phyloP scores from a whole-genome alignment of 1,284 basidiomycete genomes.

The Cutaneotrichosporon cavernicola region DNA sequence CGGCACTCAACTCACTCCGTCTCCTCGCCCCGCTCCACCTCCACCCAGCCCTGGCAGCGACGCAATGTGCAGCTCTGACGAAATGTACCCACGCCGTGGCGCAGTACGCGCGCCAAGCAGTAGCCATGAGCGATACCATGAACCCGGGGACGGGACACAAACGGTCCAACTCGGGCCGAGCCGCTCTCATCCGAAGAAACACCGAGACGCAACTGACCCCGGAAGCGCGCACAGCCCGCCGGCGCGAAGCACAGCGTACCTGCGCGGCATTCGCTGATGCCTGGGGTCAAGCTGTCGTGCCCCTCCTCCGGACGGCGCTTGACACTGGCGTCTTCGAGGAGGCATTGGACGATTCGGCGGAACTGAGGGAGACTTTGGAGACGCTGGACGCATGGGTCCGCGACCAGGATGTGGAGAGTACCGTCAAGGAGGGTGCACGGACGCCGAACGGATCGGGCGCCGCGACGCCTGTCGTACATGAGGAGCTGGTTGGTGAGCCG shows the following conservation, averaged over 20 bases:
- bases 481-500: neutral
- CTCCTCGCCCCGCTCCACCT: constrained; percentile 70
- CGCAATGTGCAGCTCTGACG: constrained; percentile 60
- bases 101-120: constrained; percentile 54
- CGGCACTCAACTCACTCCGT: constrained; percentile 75
- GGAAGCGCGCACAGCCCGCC: constrained; percentile 40
- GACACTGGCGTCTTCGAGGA: constrained; percentile 69
- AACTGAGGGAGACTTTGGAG: constrained; percentile 22
- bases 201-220: constrained; percentile 39
- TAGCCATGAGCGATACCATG: constrained; percentile 20
- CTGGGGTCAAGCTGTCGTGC: constrained; percentile 60
- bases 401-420: constrained; percentile 20
- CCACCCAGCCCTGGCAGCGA: constrained; percentile 55
- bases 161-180: constrained; percentile 31
- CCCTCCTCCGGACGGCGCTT: constrained; percentile 66
- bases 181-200: constrained; percentile 37
- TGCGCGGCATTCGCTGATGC: constrained; percentile 59
- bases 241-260: constrained; percentile 55
- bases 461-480: neutral
- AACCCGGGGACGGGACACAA: constrained; percentile 14
- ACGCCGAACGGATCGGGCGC: neutral
- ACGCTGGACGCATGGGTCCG: constrained; percentile 30
- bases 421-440: neutral
- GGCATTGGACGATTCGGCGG: constrained; percentile 4
- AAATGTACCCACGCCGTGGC: constrained; percentile 52